Percentiles rank a stretch among this genome's conserved stretches.
phyloP scores from a whole-genome alignment of 306 rosid genomes.

The Medicago arabica region DNA sequence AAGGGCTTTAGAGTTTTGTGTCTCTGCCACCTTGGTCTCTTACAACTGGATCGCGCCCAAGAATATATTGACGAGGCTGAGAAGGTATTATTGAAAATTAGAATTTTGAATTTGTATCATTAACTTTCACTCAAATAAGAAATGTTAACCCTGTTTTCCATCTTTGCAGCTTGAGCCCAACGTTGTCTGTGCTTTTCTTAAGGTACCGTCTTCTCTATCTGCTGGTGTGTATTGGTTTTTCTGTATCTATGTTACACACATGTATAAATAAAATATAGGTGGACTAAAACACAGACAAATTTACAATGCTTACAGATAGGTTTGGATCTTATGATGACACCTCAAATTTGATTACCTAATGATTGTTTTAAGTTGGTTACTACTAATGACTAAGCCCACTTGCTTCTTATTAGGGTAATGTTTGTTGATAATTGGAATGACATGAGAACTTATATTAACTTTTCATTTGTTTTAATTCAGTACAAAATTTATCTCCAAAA shows the following conservation, averaged over 20 bases:
- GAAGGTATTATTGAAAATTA: slow-evolving; percentile 60
- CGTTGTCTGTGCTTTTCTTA: slow-evolving; percentile 81
- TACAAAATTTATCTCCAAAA: slow-evolving; percentile 89
- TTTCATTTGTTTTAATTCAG: slow-evolving; percentile 53
- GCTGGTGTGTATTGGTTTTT: slow-evolving; percentile 5
- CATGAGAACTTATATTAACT: slow-evolving; percentile 36
- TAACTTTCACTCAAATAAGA: slow-evolving; percentile 29
- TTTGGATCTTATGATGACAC: slow-evolving; percentile 1
- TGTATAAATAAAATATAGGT: not conserved
- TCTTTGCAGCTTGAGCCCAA: slow-evolving; percentile 90
- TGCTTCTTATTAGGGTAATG: slow-evolving; percentile 36
- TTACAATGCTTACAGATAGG: not conserved
- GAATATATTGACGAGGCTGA: slow-evolving; percentile 92
- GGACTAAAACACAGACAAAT: slow-evolving; percentile 14
- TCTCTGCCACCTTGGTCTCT: slow-evolving; percentile 89
- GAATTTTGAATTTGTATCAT: slow-evolving; percentile 31
- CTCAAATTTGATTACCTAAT: not conserved
- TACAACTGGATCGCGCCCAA: slow-evolving; percentile 81
- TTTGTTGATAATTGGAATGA: slow-evolving; percentile 15
- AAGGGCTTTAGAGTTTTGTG: slow-evolving; percentile 93
- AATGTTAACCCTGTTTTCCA: slow-evolving; percentile 34
- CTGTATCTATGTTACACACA: not conserved
- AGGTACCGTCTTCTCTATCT: slow-evolving; percentile 55
- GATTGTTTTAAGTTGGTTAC: slow-evolving; percentile 26
- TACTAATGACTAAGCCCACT: slow-evolving; percentile 6